phyloP scores from a whole-genome alignment of 2,329 filamentous ascomycete species.

The Cadophora malorum region DNA sequence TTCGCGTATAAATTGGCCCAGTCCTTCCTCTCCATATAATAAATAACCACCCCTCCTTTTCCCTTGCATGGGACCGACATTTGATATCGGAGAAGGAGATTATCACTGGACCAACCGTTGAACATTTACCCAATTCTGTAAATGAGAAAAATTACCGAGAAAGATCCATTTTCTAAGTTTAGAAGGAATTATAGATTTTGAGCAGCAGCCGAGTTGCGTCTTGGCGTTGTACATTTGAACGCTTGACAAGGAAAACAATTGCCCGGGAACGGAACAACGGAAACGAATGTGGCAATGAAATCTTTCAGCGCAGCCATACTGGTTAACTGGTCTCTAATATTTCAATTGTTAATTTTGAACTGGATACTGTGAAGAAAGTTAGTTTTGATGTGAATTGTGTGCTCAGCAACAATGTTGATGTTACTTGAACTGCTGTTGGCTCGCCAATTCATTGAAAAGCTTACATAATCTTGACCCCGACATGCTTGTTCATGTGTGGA shows the following conservation, averaged over 20 bases:
- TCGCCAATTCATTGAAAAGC: neutral
- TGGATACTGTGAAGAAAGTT: neutral
- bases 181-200: neutral
- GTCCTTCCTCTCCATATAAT: neutral
- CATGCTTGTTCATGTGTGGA: no score
- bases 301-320: no score
- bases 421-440: neutral
- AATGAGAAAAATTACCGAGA: slow-evolving; percentile 12
- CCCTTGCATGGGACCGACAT: slow-evolving; percentile 1
- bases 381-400: no score
- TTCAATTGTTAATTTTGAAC: neutral
- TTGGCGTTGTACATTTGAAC: neutral
- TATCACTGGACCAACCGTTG: slow-evolving; percentile 10
- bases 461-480: neutral
- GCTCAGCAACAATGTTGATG: neutral
- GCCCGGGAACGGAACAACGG: neutral
- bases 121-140: neutral
- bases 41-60: slow-evolving; percentile 9
- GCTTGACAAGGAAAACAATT: neutral
- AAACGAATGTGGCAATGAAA: neutral
- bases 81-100: slow-evolving; percentile 4
- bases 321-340: no score
- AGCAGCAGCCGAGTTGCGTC: neutral
- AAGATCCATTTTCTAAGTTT: slow-evolving; percentile 1
- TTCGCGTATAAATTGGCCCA: slow-evolving; percentile 21